phyloP scores from a whole-genome alignment of 306 rosid species.

The Quercus ilex region DNA sequence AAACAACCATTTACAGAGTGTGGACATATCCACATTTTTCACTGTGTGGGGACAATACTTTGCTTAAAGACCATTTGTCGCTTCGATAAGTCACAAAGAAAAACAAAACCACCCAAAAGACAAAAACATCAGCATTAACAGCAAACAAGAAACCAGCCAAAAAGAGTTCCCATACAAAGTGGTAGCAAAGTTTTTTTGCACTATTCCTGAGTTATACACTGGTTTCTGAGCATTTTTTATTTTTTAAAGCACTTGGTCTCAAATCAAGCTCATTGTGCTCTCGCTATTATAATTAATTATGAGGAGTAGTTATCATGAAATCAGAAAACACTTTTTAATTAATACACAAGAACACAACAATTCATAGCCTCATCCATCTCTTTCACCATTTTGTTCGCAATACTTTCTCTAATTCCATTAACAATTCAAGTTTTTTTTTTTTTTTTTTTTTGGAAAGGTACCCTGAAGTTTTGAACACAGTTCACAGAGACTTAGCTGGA shows the following conservation, averaged over 20 bases:
- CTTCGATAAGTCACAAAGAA: too few relatives aligned
- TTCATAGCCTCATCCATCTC: constrained; percentile 33
- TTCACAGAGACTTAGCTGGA: constrained; percentile 1
- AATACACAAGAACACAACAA: constrained; percentile 20
- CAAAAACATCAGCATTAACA: background rate
- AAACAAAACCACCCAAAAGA: background rate
- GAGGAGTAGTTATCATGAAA: constrained; percentile 30
- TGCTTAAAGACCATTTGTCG: too few relatives aligned
- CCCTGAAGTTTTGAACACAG: background rate
- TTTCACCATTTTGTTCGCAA: constrained; percentile 41
- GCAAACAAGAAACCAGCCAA: too few relatives aligned
- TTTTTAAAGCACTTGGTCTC: too few relatives aligned
- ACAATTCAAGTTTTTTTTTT: constrained; percentile 20
- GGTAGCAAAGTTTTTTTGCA: background rate
- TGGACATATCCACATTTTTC: too few relatives aligned
- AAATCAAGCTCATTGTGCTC: too few relatives aligned
- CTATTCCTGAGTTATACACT: background rate
- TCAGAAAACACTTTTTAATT: constrained; percentile 18
- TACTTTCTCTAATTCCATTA: constrained; percentile 16
- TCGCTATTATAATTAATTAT: constrained; percentile 4
- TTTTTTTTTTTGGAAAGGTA: constrained; percentile 25
- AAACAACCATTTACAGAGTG: too few relatives aligned
- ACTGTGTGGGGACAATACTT: too few relatives aligned
- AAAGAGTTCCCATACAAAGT: background rate
- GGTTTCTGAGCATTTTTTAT: background rate